These are phyloP conservation scores for Tricholoma sp. DNA, from an alignment of 768 basidiomycete genomes.

Conservation along the genomic window DNA sequence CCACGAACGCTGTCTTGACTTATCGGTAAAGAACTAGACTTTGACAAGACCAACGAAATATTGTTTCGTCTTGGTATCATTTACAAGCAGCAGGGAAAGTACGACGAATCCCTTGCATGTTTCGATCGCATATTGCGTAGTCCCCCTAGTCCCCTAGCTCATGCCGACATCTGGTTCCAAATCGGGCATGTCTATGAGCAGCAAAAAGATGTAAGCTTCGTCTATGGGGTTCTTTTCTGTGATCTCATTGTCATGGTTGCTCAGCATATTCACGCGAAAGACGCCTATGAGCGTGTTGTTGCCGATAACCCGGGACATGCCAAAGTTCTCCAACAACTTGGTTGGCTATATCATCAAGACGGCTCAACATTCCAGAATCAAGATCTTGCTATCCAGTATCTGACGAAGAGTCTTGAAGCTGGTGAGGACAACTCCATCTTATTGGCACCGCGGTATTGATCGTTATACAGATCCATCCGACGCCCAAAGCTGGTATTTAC, in stretches of 20 bases:
- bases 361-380: constrained; percentile 95
- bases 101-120: constrained; percentile 80
- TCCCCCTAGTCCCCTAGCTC: constrained; percentile 92
- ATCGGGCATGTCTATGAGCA: constrained; percentile 99
- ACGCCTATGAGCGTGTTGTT: constrained; percentile 95
- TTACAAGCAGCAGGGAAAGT: constrained; percentile 98
- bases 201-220: constrained; percentile 79
- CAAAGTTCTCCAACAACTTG: constrained; percentile 96
- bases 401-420: constrained; percentile 93
- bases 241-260: constrained; percentile 10
- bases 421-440: constrained; percentile 45
- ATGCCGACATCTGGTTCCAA: constrained; percentile 99
- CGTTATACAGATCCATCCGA: constrained; percentile 75
- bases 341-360: constrained; percentile 96
- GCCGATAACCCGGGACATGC: constrained; percentile 91
- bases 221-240: background rate
- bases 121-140: constrained; percentile 96
- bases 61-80: constrained; percentile 98
- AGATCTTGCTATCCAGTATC: constrained; percentile 87
- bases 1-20: constrained; percentile 17
- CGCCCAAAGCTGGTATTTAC: constrained; percentile 98
- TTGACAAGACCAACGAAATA: constrained; percentile 98
- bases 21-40: constrained; percentile 57
- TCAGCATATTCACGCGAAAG: constrained; percentile 85
- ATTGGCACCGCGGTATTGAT: background rate